Evolutionary conservation across 2,329 filamentous ascomycete species (phyloP), one percentile per base, ranked within the genome.

Genomic region (Cladosporium sp.): DNA sequence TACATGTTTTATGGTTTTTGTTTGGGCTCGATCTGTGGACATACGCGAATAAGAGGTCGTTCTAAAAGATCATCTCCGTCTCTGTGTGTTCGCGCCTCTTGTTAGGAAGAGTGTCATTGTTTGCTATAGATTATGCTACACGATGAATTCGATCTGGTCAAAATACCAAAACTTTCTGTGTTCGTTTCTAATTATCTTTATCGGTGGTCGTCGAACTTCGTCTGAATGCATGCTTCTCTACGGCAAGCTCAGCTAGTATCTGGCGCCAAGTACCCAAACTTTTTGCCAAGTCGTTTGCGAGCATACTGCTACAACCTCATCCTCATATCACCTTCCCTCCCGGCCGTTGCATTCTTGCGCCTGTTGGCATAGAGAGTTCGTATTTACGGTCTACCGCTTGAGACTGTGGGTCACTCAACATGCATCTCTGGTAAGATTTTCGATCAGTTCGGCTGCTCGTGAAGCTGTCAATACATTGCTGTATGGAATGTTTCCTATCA

Each of bases 111-210:
- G 22, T n/a, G n/a, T 28, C 32, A 15, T 20, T 55, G 52, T 55
- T 47, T 55, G 40, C 52, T 37, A 55, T 55, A 55, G 52, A 55
- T 55, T 44, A 25, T 45, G 42, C 42, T 20, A 56, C 58, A 50
- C 20, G 20, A 50, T 35, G 47, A 50, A 50, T 35, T 22, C 20
- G 28, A 50, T 50, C 20, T 36, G 32, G 22, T 36, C 47, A 12
- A 50, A 17, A 4, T 3, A 2, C 2, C 2, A 12, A 8, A 5
- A 6, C 39, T 22, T 15, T 13, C 10, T 22, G 19, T 1, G 17
- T 42, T 7, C 24, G 39, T 24, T 13, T 3, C 10, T 12, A 40
- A 3, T 19, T 17, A 22, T 40, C 17, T 10, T 3, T 34, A n/a
- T n/a, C 17, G 15, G 12, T 9, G 15, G 7, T 4, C 44, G 44